These are phyloP conservation scores for Arabidopsis suecica DNA, from an alignment of 345 rosid genomes.

Conservation along the genomic window DNA sequence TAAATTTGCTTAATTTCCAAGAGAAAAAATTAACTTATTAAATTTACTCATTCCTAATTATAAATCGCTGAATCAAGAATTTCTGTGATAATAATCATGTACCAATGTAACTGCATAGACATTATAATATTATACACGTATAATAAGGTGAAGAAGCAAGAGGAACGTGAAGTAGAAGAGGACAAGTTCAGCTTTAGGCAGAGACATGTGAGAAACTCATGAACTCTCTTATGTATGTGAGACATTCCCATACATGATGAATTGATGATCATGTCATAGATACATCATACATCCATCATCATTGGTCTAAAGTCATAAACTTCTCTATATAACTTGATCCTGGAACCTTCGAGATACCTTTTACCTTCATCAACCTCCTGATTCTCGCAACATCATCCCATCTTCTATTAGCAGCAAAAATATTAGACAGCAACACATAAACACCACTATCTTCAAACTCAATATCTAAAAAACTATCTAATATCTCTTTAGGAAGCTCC, in stretches of 20 bases:
- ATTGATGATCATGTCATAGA: conserved; percentile 24
- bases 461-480: conserved; percentile 44
- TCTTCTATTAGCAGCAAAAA: conserved; percentile 49
- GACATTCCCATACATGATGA: conserved; percentile 23
- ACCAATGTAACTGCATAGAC: not conserved
- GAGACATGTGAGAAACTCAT: conserved; percentile 45
- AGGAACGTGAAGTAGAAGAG: conserved; percentile 44
- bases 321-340: conserved; percentile 45
- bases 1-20: conserved; percentile 19
- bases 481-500: conserved; percentile 43
- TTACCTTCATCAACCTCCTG: conserved; percentile 52
- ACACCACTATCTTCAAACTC: conserved; percentile 53
- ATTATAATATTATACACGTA: conserved; percentile 6
- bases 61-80: conserved; percentile 3
- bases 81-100: conserved; percentile 9
- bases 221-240: conserved; percentile 32
- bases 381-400: conserved; percentile 54
- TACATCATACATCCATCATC: conserved; percentile 26
- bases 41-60: not conserved
- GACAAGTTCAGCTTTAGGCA: conserved; percentile 40
- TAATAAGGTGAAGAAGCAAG: conserved; percentile 34
- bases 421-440: conserved; percentile 52
- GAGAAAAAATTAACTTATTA: not conserved
- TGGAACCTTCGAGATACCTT: conserved; percentile 46
- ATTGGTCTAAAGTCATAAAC: conserved; percentile 14